phyloP scores from a whole-genome alignment of 140 eudicot genomes.

The Bidens hawaiensis region DNA sequence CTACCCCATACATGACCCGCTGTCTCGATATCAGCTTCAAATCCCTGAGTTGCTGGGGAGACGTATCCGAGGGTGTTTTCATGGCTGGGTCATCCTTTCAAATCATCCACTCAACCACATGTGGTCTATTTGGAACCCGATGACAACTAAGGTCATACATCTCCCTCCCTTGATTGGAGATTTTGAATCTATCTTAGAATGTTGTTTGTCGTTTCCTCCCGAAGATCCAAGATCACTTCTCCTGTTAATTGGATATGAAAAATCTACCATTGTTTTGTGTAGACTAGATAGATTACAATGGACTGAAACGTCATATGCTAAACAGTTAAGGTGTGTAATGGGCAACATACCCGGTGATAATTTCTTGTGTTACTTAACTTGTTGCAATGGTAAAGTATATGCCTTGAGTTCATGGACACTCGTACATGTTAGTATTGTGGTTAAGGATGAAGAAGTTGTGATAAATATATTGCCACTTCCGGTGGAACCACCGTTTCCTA shows the following conservation, averaged over 20 bases:
- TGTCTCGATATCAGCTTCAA: too few relatives aligned
- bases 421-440: background rate
- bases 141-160: too few relatives aligned
- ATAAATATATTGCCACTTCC: background rate
- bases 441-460: conserved; percentile 5
- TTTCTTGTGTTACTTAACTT: background rate
- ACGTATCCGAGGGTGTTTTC: too few relatives aligned
- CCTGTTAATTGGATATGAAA: background rate
- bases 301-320: conserved; percentile 14
- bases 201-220: conserved; percentile 10
- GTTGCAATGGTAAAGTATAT: conserved; percentile 14
- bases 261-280: conserved; percentile 4
- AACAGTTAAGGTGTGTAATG: background rate
- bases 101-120: too few relatives aligned
- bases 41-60: too few relatives aligned
- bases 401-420: background rate
- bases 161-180: background rate
- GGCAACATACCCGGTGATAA: background rate
- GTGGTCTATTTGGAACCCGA: too few relatives aligned
- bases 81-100: too few relatives aligned
- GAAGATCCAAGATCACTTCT: conserved; percentile 5
- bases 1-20: too few relatives aligned
- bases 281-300: background rate
- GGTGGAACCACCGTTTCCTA: background rate
- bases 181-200: background rate